phyloP scores from a whole-genome alignment of 2,329 filamentous ascomycete species.

The Domatiomyces catenatus region DNA sequence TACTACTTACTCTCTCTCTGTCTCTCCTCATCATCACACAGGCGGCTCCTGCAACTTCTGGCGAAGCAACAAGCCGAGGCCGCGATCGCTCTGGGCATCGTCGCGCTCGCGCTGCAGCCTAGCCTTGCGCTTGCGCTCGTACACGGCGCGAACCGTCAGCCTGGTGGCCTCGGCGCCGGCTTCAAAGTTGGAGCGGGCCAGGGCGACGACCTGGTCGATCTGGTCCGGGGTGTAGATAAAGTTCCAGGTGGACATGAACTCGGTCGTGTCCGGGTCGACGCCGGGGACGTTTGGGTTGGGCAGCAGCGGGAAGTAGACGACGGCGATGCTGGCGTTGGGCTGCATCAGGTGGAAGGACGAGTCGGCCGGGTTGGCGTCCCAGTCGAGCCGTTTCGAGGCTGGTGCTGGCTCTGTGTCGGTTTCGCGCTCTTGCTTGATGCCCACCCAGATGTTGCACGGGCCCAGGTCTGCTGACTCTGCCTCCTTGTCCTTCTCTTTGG shows the following conservation, averaged over 20 bases:
- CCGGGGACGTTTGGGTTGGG: conserved; percentile 59
- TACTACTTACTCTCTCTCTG: no score
- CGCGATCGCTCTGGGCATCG: conserved; percentile 21
- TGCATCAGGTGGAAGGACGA: conserved; percentile 55
- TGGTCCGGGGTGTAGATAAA: conserved; percentile 89
- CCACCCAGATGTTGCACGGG: conserved; percentile 93
- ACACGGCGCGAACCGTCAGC: conserved; percentile 69
- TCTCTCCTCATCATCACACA: no score
- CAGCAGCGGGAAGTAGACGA: conserved; percentile 82
- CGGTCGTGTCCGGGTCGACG: conserved; percentile 67
- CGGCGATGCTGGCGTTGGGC: conserved; percentile 67
- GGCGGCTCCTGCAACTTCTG: neutral
- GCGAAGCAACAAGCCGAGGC: neutral
- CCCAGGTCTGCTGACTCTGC: conserved; percentile 42
- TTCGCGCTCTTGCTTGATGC: conserved; percentile 59
- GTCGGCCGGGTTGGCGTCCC: conserved; percentile 35
- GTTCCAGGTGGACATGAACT: conserved; percentile 95
- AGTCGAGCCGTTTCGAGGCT: conserved; percentile 35
- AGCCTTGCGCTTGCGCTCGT: conserved; percentile 69
- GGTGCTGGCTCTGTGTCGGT: conserved; percentile 39
- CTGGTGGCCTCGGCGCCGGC: conserved; percentile 68
- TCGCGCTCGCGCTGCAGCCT: conserved; percentile 39
- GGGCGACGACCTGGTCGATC: conserved; percentile 65
- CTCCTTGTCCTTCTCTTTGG: conserved; percentile 28
- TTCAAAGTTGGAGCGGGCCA: conserved; percentile 74